Percentiles rank a stretch among this genome's conserved stretches.
Evolutionary conservation across 2,329 filamentous ascomycete genomes (phyloP).

Genomic region (Fusarium sulawesiense): DNA sequence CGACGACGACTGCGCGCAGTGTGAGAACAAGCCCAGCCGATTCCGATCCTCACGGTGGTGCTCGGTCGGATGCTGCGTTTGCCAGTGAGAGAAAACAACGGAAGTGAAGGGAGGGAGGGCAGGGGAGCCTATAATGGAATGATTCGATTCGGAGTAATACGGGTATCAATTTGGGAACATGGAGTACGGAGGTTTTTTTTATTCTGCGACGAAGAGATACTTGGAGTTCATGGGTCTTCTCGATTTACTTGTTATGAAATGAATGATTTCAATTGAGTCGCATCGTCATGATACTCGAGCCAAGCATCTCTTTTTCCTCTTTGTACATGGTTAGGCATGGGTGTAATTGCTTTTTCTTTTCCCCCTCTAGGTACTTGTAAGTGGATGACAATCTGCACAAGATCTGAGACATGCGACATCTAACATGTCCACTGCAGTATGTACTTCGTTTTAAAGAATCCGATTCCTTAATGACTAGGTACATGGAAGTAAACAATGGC

Average conservation of each 20-base stretch:
- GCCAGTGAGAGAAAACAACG: slow-evolving; percentile 35
- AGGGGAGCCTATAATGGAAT: background rate
- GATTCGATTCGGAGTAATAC: slow-evolving; percentile 19
- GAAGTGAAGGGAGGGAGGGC: background rate
- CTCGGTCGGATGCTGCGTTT: slow-evolving; percentile 50
- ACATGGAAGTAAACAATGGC: slow-evolving; percentile 2
- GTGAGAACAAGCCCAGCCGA: slow-evolving; percentile 46
- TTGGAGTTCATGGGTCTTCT: slow-evolving; percentile 5
- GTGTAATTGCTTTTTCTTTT: background rate
- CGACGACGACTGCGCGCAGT: slow-evolving; percentile 51
- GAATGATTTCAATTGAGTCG: background rate
- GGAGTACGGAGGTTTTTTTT: slow-evolving; percentile 14
- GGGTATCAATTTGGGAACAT: slow-evolving; percentile 19
- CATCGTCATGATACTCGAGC: background rate
- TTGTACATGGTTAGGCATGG: background rate
- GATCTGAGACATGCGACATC: slow-evolving; percentile 21
- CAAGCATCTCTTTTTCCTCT: background rate
- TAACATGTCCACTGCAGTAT: background rate
- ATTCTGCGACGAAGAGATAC: background rate
- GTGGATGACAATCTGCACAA: slow-evolving; percentile 1
- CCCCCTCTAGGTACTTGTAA: no score
- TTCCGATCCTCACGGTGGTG: slow-evolving; percentile 53
- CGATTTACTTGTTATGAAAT: background rate
- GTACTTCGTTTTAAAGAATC: background rate
- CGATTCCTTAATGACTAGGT: background rate